Conservation (phyloP, 495 filamentous ascomycete species). For the Neurospora sp. region DNA sequence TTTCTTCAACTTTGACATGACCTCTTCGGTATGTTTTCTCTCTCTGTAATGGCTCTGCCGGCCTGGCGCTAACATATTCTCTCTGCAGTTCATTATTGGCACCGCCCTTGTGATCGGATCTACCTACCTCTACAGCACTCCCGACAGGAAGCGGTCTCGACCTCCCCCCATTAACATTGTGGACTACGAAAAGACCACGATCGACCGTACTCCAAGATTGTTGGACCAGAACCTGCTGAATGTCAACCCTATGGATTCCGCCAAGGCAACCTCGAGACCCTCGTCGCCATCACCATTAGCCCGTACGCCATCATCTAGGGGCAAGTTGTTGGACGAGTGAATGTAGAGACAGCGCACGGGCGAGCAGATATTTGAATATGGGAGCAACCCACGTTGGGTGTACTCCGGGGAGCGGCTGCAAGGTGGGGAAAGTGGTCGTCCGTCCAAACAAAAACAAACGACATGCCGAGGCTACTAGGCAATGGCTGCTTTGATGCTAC, state of each 20-base stretch:
- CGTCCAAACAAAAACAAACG: not conserved
- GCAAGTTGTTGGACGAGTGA: slow-evolving; percentile 31
- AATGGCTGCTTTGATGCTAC: not conserved
- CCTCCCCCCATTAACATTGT: slow-evolving; percentile 69
- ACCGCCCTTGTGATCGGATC: slow-evolving; percentile 65
- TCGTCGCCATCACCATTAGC: slow-evolving; percentile 55
- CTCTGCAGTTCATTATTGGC: slow-evolving; percentile 65
- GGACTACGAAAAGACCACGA: slow-evolving; percentile 62
- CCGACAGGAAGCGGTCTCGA: slow-evolving; percentile 42
- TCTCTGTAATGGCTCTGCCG: not conserved
- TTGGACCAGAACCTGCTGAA: slow-evolving; percentile 22
- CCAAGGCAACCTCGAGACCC: slow-evolving; percentile 56
- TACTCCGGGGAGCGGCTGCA: not conserved
- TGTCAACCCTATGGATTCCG: slow-evolving; percentile 33
- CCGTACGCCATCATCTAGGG: slow-evolving; percentile 32
- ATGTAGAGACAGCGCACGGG: not conserved
- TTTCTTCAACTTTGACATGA: slow-evolving; percentile 73
- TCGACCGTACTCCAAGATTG: slow-evolving; percentile 32
- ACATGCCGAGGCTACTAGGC: not conserved
- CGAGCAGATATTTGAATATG: not conserved
- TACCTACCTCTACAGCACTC: slow-evolving; percentile 72
- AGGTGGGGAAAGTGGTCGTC: not conserved
- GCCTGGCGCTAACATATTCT: slow-evolving; percentile 4
- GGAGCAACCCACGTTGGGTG: not conserved
- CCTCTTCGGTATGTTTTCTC: slow-evolving; percentile 48